Evolutionary conservation across 495 filamentous ascomycete genomes (phyloP).

Genomic region (Margaritispora aquatica): DNA sequence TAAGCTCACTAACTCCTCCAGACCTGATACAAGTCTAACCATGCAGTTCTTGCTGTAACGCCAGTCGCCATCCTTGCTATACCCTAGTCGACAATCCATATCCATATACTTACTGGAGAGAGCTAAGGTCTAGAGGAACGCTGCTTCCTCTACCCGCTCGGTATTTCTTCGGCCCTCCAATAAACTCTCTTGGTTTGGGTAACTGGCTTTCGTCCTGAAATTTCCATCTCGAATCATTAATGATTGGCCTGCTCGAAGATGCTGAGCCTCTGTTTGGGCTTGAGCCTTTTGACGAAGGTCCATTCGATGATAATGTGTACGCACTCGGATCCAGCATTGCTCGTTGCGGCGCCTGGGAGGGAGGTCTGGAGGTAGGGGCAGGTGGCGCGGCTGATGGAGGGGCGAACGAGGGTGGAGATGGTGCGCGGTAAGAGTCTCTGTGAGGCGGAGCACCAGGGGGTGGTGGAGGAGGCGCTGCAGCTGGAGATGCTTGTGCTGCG

Average conservation of each 20-base stretch:
- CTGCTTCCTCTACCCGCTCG: constrained; percentile 88
- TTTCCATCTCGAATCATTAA: constrained; percentile 81
- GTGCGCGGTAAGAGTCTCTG: constrained; percentile 26
- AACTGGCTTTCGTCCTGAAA: constrained; percentile 78
- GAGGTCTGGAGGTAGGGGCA: constrained; percentile 19
- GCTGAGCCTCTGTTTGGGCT: constrained; percentile 32
- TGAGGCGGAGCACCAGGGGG: constrained; percentile 31
- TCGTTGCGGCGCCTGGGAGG: constrained; percentile 31
- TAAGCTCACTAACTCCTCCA: background rate
- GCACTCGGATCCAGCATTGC: constrained; percentile 67
- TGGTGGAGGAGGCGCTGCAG: constrained; percentile 39
- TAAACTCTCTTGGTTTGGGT: constrained; percentile 77
- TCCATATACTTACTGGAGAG: constrained; percentile 8
- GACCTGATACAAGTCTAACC: background rate
- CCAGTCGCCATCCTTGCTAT: background rate
- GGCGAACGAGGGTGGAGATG: constrained; percentile 27
- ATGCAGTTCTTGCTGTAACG: background rate
- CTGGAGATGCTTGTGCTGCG: constrained; percentile 36
- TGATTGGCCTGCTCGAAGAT: constrained; percentile 38
- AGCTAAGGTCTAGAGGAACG: constrained; percentile 79
- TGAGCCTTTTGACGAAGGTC: constrained; percentile 32
- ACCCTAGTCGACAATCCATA: background rate
- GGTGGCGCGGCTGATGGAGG: constrained; percentile 18
- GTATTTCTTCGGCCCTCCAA: constrained; percentile 67
- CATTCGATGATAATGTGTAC: constrained; percentile 62